Evolutionary conservation across 331 rosid genomes (phyloP).

Genomic region (Cydonia oblonga): DNA sequence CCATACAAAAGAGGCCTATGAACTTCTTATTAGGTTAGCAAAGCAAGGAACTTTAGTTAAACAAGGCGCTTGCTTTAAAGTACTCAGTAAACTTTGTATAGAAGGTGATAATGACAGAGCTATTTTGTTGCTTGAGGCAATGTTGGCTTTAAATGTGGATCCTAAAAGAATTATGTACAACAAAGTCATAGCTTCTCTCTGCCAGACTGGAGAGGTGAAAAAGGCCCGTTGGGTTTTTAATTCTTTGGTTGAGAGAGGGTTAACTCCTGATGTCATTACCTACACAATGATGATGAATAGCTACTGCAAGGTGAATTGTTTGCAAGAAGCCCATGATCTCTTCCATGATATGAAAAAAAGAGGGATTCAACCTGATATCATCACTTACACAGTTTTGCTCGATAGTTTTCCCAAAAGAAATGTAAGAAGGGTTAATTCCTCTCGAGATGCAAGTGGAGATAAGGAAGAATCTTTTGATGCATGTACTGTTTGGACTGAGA

Average conservation of each 20-base stretch:
- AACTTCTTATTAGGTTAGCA: constrained; percentile 35
- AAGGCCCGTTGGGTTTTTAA: constrained; percentile 38
- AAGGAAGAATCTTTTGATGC: constrained; percentile 3
- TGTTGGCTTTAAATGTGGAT: constrained; percentile 37
- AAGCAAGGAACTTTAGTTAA: constrained; percentile 26
- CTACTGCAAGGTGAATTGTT: constrained; percentile 45
- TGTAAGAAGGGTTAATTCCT: constrained; percentile 9
- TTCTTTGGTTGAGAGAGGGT: constrained; percentile 26
- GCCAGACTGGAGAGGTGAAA: constrained; percentile 37
- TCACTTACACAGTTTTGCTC: constrained; percentile 66
- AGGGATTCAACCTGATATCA: constrained; percentile 56
- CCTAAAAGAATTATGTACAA: constrained; percentile 35
- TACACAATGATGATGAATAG: constrained; percentile 64
- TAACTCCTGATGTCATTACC: constrained; percentile 45
- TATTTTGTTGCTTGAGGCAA: constrained; percentile 22
- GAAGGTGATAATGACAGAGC: constrained; percentile 28
- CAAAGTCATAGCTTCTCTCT: constrained; percentile 50
- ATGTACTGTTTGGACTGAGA: constrained; percentile 42
- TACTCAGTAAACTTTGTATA: constrained; percentile 42
- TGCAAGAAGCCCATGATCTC: constrained; percentile 47
- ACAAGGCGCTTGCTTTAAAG: constrained; percentile 30
- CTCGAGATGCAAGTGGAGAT: not conserved
- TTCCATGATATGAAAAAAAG: constrained; percentile 51
- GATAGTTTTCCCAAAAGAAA: constrained; percentile 34
- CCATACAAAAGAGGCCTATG: constrained; percentile 29